Evolutionary conservation across 345 rosid species (phyloP).

Genomic region (Corymbia maculata): DNA sequence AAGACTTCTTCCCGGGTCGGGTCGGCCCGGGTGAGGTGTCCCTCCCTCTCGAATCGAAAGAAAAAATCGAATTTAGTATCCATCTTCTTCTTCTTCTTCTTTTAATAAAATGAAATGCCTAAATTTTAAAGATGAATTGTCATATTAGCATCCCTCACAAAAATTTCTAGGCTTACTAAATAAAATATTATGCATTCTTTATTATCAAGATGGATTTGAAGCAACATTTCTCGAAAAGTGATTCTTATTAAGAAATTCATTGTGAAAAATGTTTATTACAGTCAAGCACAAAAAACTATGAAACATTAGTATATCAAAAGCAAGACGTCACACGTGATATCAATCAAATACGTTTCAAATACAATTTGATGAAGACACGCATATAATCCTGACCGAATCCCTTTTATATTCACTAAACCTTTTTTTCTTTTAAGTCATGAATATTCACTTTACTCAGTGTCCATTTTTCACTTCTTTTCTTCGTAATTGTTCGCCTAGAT

Average conservation of each 20-base stretch:
- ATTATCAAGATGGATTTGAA: rapidly evolving
- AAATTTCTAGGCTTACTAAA: background rate
- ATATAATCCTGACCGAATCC: background rate
- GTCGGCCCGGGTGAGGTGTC: background rate
- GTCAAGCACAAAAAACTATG: background rate
- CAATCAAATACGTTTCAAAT: background rate
- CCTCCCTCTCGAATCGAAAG: background rate
- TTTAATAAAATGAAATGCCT: background rate
- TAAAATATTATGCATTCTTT: background rate
- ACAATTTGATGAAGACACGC: background rate
- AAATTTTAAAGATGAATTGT: background rate
- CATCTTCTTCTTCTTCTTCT: background rate
- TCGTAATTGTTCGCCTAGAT: background rate
- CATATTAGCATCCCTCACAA: rapidly evolving
- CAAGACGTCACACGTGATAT: background rate
- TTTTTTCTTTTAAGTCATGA: background rate
- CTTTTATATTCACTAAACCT: background rate
- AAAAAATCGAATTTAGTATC: background rate
- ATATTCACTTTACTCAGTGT: background rate
- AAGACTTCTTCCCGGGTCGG: background rate
- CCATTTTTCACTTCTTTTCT: background rate
- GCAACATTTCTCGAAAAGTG: too few relatives aligned
- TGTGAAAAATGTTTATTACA: background rate
- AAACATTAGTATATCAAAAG: rapidly evolving
- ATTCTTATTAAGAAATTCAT: too few relatives aligned